These are phyloP conservation scores for Beverwykella pulmonaria DNA, from an alignment of 495 filamentous ascomycete genomes.

Conservation along the genomic window DNA sequence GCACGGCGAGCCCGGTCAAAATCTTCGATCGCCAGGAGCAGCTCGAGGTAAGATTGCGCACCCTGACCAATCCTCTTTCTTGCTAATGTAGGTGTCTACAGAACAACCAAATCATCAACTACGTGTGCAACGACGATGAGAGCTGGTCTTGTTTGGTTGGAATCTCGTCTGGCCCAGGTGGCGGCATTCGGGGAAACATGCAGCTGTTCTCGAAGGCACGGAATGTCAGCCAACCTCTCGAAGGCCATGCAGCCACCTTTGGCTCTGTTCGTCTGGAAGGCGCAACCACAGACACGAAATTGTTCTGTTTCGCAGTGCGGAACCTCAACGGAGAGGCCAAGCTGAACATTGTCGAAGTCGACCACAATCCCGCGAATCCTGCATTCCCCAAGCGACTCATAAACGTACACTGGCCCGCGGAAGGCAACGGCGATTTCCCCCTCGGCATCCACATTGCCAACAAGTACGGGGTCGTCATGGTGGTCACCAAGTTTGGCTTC, in stretches of 20 bases:
- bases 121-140: constrained; percentile 90
- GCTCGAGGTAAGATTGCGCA: constrained; percentile 62
- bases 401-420: constrained; percentile 94
- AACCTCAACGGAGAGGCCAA: constrained; percentile 80
- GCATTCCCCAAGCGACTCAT: constrained; percentile 91
- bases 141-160: constrained; percentile 99
- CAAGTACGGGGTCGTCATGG: constrained; percentile 92
- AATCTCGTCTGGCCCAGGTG: constrained; percentile 89
- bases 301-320: constrained; percentile 96
- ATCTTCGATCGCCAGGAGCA: constrained; percentile 91
- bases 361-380: constrained; percentile 85
- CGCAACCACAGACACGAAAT: constrained; percentile 84
- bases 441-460: constrained; percentile 97
- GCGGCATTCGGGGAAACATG: constrained; percentile 92
- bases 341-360: constrained; percentile 96
- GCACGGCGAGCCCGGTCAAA: constrained; percentile 73
- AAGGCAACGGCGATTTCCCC: constrained; percentile 94
- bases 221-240: constrained; percentile 95
- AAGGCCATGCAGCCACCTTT: constrained; percentile 96
- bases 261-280: constrained; percentile 86
- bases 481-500: constrained; percentile 98
- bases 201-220: constrained; percentile 95
- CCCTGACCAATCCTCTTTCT: too few species aligned
- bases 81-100: constrained; percentile 41
- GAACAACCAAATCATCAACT: constrained; percentile 99